These are phyloP conservation scores for Pyrenophora teres DNA, from an alignment of 2,329 filamentous ascomycete species.

Conservation along the genomic window DNA sequence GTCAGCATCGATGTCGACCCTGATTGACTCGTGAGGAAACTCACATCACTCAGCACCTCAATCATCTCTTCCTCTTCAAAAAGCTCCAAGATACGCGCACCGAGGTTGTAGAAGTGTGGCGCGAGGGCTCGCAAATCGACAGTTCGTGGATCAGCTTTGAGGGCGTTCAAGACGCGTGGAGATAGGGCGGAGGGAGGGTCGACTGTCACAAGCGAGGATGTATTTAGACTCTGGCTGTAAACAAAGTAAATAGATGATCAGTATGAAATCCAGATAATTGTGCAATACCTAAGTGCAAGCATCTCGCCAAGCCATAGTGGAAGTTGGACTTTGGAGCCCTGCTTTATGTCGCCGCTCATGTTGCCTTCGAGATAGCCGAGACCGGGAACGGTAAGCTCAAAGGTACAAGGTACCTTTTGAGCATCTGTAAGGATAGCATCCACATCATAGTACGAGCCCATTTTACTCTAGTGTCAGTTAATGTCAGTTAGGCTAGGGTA, in stretches of 20 bases:
- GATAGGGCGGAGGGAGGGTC: constrained; percentile 80
- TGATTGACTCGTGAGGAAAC: constrained; percentile 6
- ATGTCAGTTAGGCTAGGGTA: too few relatives aligned
- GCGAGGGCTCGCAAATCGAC: constrained; percentile 84
- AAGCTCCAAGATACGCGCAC: constrained; percentile 82
- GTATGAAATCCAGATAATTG: not conserved
- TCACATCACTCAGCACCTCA: constrained; percentile 59
- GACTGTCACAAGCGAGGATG: constrained; percentile 63
- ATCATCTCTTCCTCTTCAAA: constrained; percentile 86
- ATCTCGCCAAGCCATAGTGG: constrained; percentile 96
- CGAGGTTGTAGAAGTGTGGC: constrained; percentile 85
- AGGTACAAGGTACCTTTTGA: constrained; percentile 96
- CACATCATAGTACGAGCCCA: constrained; percentile 78
- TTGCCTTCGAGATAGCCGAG: constrained; percentile 91
- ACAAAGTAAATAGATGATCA: constrained; percentile 11
- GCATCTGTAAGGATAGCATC: constrained; percentile 84
- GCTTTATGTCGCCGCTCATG: constrained; percentile 71
- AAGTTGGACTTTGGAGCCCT: constrained; percentile 78
- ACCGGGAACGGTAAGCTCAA: constrained; percentile 85
- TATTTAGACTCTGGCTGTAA: constrained; percentile 40
- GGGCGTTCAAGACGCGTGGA: constrained; percentile 79
- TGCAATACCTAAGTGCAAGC: constrained; percentile 70
- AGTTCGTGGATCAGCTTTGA: constrained; percentile 86
- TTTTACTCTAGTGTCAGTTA: constrained; percentile 20
- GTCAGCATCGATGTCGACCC: constrained; percentile 1